Evolutionary conservation across 345 rosid species (phyloP).

Genomic region (Syzygium aqueum): DNA sequence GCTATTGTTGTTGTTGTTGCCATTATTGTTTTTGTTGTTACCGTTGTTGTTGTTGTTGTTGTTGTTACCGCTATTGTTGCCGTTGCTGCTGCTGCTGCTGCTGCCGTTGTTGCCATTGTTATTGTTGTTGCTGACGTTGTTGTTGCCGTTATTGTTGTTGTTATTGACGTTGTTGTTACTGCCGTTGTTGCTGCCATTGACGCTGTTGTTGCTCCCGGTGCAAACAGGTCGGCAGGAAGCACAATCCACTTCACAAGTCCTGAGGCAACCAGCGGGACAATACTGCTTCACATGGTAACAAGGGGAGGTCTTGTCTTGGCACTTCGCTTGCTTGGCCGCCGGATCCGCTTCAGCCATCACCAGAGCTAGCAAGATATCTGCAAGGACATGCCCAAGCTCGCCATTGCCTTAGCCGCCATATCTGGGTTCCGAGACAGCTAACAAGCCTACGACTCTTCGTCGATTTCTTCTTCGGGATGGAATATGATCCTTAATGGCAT

Average conservation of each 20-base stretch:
- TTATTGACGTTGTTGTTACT: too few relatives aligned
- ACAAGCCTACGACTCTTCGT: neutral
- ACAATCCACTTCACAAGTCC: neutral
- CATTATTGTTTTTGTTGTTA: rapidly evolving
- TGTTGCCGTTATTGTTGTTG: rapidly evolving
- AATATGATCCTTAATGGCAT: neutral
- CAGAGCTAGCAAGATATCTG: neutral
- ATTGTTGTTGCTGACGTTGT: too few relatives aligned
- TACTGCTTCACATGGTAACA: neutral
- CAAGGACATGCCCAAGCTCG: neutral
- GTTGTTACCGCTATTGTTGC: rapidly evolving
- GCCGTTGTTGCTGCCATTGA: rapidly evolving
- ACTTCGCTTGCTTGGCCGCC: neutral
- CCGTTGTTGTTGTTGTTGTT: too few relatives aligned
- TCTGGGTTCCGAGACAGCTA: neutral
- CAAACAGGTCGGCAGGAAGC: constrained; percentile 2
- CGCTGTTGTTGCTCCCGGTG: neutral
- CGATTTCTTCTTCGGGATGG: neutral
- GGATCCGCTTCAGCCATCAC: neutral
- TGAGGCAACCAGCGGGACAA: constrained; percentile 3
- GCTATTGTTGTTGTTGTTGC: neutral
- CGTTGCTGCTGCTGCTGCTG: rapidly evolving
- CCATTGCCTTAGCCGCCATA: neutral
- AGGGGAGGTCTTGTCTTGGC: constrained; percentile 5
- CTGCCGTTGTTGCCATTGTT: rapidly evolving